Evolutionary conservation across 768 basidiomycete genomes (phyloP).

Genomic region (Hygrocybe coccinea): DNA sequence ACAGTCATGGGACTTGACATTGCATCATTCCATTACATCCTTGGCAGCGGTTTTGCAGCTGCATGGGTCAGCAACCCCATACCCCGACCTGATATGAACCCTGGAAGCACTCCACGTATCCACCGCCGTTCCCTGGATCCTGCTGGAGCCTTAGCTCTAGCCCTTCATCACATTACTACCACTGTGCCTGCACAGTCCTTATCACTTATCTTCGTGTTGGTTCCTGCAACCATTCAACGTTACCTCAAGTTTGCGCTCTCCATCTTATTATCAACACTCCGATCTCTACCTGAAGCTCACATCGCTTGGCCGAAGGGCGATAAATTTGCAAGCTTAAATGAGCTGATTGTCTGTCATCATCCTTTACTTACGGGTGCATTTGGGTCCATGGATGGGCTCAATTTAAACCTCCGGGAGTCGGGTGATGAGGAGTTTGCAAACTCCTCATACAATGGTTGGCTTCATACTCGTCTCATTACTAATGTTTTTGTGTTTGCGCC

Average conservation of each 20-base stretch:
- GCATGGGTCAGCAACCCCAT: slow-evolving; percentile 27
- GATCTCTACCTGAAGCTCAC: slow-evolving; percentile 24
- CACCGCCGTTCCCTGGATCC: slow-evolving; percentile 33
- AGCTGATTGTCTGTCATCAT: slow-evolving; percentile 29
- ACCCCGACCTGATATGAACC: slow-evolving; percentile 24
- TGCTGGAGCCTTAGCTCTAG: slow-evolving; percentile 38
- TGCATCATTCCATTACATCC: slow-evolving; percentile 31
- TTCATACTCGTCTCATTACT: slow-evolving; percentile 36
- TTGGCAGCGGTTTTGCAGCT: slow-evolving; percentile 30
- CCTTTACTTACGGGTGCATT: slow-evolving; percentile 35
- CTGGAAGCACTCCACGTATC: slow-evolving; percentile 19
- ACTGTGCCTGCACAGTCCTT: slow-evolving; percentile 37
- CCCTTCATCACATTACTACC: slow-evolving; percentile 40
- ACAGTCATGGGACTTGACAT: slow-evolving; percentile 43
- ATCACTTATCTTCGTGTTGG: slow-evolving; percentile 43
- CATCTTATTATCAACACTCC: slow-evolving; percentile 28
- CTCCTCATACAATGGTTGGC: slow-evolving; percentile 41
- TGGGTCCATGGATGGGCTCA: slow-evolving; percentile 40
- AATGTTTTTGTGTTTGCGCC: slow-evolving; percentile 30
- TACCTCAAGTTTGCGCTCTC: slow-evolving; percentile 34
- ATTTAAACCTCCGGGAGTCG: slow-evolving; percentile 29
- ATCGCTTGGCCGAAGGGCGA: slow-evolving; percentile 25
- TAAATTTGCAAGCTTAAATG: slow-evolving; percentile 25
- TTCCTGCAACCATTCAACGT: slow-evolving; percentile 32
- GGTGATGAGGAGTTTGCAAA: slow-evolving; percentile 40